Evolutionary conservation across 345 rosid species (phyloP), one percentile per base, ranked within the genome.

Genomic region (Geranium rotundifolium): DNA sequence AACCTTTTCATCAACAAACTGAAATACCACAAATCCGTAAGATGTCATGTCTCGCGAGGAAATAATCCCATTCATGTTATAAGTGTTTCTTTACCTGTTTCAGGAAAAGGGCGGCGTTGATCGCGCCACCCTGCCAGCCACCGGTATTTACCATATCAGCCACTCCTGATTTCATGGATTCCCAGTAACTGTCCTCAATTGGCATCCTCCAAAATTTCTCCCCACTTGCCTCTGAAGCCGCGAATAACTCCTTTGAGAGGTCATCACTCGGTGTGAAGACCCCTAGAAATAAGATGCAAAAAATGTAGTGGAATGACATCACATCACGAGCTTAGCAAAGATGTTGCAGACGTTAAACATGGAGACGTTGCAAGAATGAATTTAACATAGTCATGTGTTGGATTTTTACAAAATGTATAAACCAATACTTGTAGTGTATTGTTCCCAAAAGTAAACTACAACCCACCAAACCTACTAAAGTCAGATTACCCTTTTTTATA

Each of bases 141-240:
- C 97, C 95, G 19, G 99, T 85, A 70, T 93, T 93, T 52, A 90
- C 88, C 97, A 90, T 93, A 65, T 93, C 99, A 16, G 96, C 97
- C 0, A 86, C 85, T 65, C 97, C 96, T 8, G 96, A 92, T 73
- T 93, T 90, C 99, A 93, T 93, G 31, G 81, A 79, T 63, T 93
- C 96, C 99, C 99, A 93, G 63, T 93, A 93, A 69, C 95, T 93
- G 39, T 93, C 95, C 76, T 93, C 99, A 65, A 93, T 20, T 16
- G 99, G 97, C 97, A 93, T 73, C 71, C 99, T 93, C 99, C 99
- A 93, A 13, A 93, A 69, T 75, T 93, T 93, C 82, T 93, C 99
- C 50, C 99, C 99, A 56, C 91, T 86, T 58, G 29, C 60, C 61
- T 83, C 90, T 8, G 95, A 79, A 27, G 96, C 97, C 50, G 69